phyloP scores from a whole-genome alignment of 495 filamentous ascomycete genomes.

The Massariosphaeria phaeospora region DNA sequence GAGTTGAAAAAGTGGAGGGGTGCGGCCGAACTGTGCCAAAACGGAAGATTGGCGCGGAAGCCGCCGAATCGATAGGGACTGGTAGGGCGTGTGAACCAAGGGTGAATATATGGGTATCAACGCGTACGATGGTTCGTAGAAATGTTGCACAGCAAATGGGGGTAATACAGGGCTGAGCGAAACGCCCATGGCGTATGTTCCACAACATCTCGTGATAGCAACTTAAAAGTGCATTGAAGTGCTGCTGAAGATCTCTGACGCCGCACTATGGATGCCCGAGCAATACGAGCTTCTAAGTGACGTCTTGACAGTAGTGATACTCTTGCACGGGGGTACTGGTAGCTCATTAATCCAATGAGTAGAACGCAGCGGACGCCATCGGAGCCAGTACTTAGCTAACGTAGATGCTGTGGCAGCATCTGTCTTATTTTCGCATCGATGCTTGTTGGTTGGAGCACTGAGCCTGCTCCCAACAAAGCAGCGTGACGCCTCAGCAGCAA shows the following conservation, averaged over 20 bases:
- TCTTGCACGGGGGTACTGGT: too few relatives aligned
- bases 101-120: background rate
- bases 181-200: background rate
- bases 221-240: too few relatives aligned
- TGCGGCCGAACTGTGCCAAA: background rate
- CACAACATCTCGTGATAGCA: too few relatives aligned
- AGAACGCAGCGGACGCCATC: too few relatives aligned
- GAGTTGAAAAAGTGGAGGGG: background rate
- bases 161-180: background rate
- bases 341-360: too few relatives aligned
- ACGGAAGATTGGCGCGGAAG: background rate
- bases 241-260: too few relatives aligned
- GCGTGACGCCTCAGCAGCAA: background rate
- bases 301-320: too few relatives aligned
- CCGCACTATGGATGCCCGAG: too few relatives aligned
- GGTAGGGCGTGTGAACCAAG: background rate
- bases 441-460: background rate
- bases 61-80: background rate
- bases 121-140: background rate
- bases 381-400: too few relatives aligned
- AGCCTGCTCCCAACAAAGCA: background rate
- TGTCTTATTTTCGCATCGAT: background rate
- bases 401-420: too few relatives aligned
- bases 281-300: too few relatives aligned
- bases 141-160: background rate